Evolutionary conservation across 129 eudicot genomes (phyloP).

Genomic region (Lactuca sativa): DNA sequence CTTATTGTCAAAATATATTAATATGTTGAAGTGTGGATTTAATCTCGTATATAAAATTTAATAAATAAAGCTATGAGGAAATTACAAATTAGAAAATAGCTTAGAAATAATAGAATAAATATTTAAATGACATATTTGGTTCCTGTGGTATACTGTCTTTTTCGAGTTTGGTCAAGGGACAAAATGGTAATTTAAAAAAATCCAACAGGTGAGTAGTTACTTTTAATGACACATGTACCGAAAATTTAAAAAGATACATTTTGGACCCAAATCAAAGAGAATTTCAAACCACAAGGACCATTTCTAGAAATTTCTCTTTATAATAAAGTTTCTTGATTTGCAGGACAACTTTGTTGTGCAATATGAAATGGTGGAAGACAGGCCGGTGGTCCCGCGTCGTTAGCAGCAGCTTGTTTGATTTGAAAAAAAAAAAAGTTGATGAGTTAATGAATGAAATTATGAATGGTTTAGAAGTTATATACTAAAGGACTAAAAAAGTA

Average conservation of each 20-base stretch:
- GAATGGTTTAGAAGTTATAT: conserved; percentile 26
- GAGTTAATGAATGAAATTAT: neutral
- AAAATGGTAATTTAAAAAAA: neutral
- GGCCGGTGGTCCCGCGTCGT: conserved; percentile 62
- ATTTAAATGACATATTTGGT: too few species aligned
- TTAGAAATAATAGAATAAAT: too few species aligned
- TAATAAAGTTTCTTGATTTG: conserved; percentile 7
- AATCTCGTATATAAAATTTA: too few species aligned
- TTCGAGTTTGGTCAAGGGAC: too few species aligned
- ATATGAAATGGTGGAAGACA: conserved; percentile 81
- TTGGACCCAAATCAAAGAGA: neutral
- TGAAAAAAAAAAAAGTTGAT: conserved; percentile 7
- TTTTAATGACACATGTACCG: neutral
- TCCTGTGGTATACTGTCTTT: too few species aligned
- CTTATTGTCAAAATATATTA: too few species aligned
- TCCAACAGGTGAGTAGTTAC: neutral
- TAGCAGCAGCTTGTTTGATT: conserved; percentile 19
- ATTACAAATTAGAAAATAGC: too few species aligned
- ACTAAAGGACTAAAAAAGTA: conserved; percentile 22
- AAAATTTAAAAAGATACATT: too few species aligned
- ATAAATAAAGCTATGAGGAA: too few species aligned
- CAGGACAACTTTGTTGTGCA: conserved; percentile 85
- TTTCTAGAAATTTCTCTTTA: too few species aligned
- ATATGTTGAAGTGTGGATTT: too few species aligned
- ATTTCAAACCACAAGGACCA: neutral